A percentile compares a stretch with the other conserved stretches of the same genome.
Evolutionary conservation across 208 protist genomes (phyloP).

Genomic region (Acanthamoeba lenticulata): DNA sequence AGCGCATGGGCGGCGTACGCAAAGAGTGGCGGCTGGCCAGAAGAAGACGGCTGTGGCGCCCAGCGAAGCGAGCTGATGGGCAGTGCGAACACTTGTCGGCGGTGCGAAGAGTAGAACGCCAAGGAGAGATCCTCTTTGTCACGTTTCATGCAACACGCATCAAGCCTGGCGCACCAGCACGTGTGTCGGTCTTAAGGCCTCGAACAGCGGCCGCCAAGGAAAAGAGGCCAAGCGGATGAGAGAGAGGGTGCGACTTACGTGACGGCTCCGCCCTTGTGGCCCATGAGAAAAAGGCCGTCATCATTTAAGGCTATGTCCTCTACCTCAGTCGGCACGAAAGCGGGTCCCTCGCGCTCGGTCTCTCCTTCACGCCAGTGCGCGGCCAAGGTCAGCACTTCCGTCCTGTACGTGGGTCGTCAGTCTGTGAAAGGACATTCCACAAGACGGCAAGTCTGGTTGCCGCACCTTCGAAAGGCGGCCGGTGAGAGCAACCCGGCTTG

Average conservation of each 20-base stretch:
- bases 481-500: background rate
- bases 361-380: background rate
- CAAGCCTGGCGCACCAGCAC: background rate
- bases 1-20: background rate
- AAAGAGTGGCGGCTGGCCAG: background rate
- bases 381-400: background rate
- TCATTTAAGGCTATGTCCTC: background rate
- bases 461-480: background rate
- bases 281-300: background rate
- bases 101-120: background rate
- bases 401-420: background rate
- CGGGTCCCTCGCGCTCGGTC: background rate
- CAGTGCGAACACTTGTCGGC: background rate
- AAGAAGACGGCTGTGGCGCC: background rate
- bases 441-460: background rate
- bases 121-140: background rate
- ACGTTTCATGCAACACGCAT: slow-evolving; percentile 9
- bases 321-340: background rate
- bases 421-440: background rate
- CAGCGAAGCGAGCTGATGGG: background rate
- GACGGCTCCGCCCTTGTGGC: background rate
- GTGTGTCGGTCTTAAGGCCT: too few species aligned
- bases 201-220: background rate
- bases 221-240: background rate
- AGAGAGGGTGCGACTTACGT: background rate